Percentiles rank a stretch among this genome's conserved stretches.
phyloP scores from a whole-genome alignment of 2,329 filamentous ascomycete genomes.

The Apiospora rasikravindrae region DNA sequence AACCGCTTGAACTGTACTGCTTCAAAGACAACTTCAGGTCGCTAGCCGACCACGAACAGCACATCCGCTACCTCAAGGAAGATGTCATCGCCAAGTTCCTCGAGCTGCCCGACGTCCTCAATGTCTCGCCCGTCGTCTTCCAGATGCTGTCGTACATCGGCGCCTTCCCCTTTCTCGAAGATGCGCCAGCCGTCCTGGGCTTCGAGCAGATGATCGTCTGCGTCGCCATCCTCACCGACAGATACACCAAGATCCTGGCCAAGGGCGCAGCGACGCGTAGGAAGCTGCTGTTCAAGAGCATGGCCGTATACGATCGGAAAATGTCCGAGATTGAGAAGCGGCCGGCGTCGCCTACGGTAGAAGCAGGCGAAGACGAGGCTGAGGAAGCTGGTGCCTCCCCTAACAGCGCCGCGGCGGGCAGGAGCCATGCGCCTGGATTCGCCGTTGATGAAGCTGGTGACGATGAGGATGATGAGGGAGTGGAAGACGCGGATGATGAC shows the following conservation, averaged over 20 bases:
- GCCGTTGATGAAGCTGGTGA: slow-evolving; percentile 51
- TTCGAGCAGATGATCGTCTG: slow-evolving; percentile 75
- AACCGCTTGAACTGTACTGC: slow-evolving; percentile 73
- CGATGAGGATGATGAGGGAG: slow-evolving; percentile 41
- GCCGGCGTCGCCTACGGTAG: slow-evolving; percentile 22
- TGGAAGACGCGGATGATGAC: slow-evolving; percentile 57
- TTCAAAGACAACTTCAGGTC: slow-evolving; percentile 75
- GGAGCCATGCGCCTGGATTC: slow-evolving; percentile 46
- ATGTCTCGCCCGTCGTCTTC: slow-evolving; percentile 71
- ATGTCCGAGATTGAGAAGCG: slow-evolving; percentile 42
- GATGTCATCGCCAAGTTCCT: slow-evolving; percentile 74
- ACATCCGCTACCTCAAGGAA: slow-evolving; percentile 70
- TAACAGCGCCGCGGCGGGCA: slow-evolving; percentile 4
- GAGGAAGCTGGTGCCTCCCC: neutral
- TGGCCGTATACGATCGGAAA: slow-evolving; percentile 73
- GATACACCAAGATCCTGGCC: slow-evolving; percentile 68
- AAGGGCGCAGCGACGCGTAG: slow-evolving; percentile 62
- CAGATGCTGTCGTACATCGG: slow-evolving; percentile 75
- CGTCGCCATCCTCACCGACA: slow-evolving; percentile 73
- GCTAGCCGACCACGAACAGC: slow-evolving; percentile 68
- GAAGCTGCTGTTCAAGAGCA: slow-evolving; percentile 71
- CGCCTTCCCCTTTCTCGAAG: slow-evolving; percentile 74
- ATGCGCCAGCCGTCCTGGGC: slow-evolving; percentile 72
- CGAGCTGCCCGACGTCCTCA: slow-evolving; percentile 73
- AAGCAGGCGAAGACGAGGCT: slow-evolving; percentile 22